Evolutionary conservation across 306 rosid genomes (phyloP), one percentile per base, ranked within the genome.

Genomic region (Alnus glutinosa): DNA sequence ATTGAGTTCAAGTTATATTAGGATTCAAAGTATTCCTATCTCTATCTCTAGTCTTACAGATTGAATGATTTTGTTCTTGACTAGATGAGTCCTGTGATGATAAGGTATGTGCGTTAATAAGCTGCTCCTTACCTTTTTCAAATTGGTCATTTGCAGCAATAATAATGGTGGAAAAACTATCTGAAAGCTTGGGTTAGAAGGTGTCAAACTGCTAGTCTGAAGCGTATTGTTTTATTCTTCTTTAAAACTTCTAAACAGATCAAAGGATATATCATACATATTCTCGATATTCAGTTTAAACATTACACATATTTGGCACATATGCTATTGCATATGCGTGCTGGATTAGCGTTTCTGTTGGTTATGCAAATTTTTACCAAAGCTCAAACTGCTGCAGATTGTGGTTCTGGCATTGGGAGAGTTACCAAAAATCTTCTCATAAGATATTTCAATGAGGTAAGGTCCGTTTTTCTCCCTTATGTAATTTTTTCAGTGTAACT

Each of bases 361-460:
- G 28, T 23, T 23, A 34, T 77, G 57, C 46, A 71, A 12, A 69
- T 47, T 76, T 71, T 79, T 82, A 79, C 80, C 44, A 16, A 55
- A 67, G 32, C 74, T 57, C 28, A 18, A 61, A 14, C 50, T 77
- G 48, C 83, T 83, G 66, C 89, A 93, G 98, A 95, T 84, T 92
- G 98, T 87, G 98, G 98, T 90, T 91, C 98, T 84, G 98, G 98
- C 80, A 91, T 95, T 82, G 98, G 98, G 15, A 88, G 98, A 86
- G 85, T 95, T 58, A 86, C 98, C 47, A 92, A 90, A 83, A 95
- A 90, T 85, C 96, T 95, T 73, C 88, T 95, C 42, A 89, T 95
- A 32, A 88, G 93, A 81, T 80, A 91, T 78, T 95, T 95, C 87
- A 95, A 90, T 75, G 98, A 91, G 98, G 98, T 91, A 78, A 74